phyloP scores from a whole-genome alignment of 2,329 filamentous ascomycete species.

The Arthrobotrys iridis region DNA sequence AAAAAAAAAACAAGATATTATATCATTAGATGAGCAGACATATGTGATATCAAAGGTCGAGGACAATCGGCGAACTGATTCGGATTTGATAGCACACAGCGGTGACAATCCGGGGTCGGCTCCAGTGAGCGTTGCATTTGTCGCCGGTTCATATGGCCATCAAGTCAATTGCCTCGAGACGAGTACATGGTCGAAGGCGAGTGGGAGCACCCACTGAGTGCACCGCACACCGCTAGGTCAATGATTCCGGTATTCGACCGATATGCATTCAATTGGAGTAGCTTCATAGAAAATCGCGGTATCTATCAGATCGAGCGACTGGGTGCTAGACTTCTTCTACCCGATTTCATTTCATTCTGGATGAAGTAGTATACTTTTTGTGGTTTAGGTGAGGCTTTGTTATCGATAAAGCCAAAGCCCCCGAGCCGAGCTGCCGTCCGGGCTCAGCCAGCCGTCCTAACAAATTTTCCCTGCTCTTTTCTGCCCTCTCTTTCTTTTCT shows the following conservation, averaged over 20 bases:
- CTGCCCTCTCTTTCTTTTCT: conserved; percentile 13
- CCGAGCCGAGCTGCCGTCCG: background rate
- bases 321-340: background rate
- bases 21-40: conserved; percentile 3
- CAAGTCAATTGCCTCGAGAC: conserved; percentile 42
- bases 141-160: background rate
- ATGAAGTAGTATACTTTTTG: no score
- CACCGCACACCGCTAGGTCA: background rate
- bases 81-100: conserved; percentile 2
- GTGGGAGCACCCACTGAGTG: background rate
- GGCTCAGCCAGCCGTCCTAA: background rate
- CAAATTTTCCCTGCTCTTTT: conserved; percentile 20
- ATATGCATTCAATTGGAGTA: background rate
- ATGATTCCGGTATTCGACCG: conserved; percentile 21
- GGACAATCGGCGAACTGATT: conserved; percentile 23
- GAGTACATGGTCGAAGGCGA: background rate
- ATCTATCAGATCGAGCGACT: background rate
- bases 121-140: background rate
- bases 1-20: conserved; percentile 2
- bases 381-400: background rate
- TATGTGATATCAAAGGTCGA: conserved; percentile 22
- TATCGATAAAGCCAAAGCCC: conserved; percentile 33
- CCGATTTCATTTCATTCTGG: background rate
- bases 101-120: conserved; percentile 13
- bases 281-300: background rate